Conservation (phyloP, 768 basidiomycete genomes). For the Leccinum arenicola region DNA sequence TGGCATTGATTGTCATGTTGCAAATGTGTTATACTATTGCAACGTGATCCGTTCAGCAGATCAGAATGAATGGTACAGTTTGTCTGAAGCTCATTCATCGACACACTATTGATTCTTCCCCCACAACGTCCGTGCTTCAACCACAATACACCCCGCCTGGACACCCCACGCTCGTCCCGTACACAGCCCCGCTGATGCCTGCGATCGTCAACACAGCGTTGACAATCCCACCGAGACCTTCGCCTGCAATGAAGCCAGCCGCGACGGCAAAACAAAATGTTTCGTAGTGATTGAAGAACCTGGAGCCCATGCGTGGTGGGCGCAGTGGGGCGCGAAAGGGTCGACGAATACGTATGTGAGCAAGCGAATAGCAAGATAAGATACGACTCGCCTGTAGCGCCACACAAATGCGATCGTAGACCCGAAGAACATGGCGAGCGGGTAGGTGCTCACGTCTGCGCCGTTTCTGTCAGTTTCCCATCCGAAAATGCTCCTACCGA, state of each 20-base stretch:
- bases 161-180: slow-evolving; percentile 30
- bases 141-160: slow-evolving; percentile 28
- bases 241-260: slow-evolving; percentile 41
- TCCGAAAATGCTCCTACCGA: not conserved
- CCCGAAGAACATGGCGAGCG: slow-evolving; percentile 24
- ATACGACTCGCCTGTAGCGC: slow-evolving; percentile 7
- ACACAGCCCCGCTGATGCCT: slow-evolving; percentile 23
- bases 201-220: slow-evolving; percentile 33
- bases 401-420: slow-evolving; percentile 25
- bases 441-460: slow-evolving; percentile 23
- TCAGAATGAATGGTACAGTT: not conserved
- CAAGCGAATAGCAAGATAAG: not conserved
- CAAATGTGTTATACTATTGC: not conserved
- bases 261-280: slow-evolving; percentile 36
- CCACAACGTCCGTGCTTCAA: not conserved
- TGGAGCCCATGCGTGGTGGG: not conserved
- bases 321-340: not conserved
- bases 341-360: not conserved
- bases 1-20: not conserved
- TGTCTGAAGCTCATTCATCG: not conserved
- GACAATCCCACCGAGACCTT: slow-evolving; percentile 38
- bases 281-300: slow-evolving; percentile 13
- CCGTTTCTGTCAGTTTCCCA: not conserved
- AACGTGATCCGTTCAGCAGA: not conserved
- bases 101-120: not conserved